These are phyloP conservation scores for Alloteropsis semialata DNA, from an alignment of 176 grass and related monocot genomes.

Conservation along the genomic window DNA sequence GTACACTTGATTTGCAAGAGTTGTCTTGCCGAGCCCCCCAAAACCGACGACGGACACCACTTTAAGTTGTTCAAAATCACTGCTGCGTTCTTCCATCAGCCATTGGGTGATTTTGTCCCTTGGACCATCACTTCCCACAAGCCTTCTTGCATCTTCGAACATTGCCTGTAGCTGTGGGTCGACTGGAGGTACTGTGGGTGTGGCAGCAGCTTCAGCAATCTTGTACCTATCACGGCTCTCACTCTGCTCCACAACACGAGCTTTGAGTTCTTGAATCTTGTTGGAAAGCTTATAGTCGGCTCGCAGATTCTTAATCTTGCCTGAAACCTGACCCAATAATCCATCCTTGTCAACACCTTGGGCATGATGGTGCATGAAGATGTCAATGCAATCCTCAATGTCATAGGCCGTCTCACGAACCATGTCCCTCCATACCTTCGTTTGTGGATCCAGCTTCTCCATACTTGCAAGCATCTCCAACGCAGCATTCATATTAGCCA, in stretches of 20 bases:
- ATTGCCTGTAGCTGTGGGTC: not conserved
- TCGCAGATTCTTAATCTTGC: not conserved
- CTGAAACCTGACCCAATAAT: not conserved
- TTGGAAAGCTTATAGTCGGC: not conserved
- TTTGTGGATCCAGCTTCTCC: not conserved
- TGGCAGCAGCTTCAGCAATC: not conserved
- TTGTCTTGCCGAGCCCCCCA: slow-evolving; percentile 18
- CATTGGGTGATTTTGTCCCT: not conserved
- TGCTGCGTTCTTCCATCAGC: not conserved
- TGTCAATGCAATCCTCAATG: not conserved
- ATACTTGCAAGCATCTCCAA: not conserved
- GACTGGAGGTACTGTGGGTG: not conserved
- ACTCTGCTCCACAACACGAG: not conserved
- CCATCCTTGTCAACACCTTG: not conserved
- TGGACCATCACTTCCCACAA: not conserved
- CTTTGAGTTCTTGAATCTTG: not conserved
- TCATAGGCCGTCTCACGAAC: slow-evolving; percentile 16
- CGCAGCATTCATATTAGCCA: not conserved
- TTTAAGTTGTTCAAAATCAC: not conserved
- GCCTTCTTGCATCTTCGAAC: not conserved
- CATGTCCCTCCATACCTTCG: not conserved
- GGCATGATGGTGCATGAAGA: not conserved
- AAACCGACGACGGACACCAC: not conserved
- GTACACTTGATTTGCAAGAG: not conserved
- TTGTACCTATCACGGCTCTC: not conserved